A percentile compares a stretch with the other conserved stretches of the same genome.
Evolutionary conservation across 2,329 filamentous ascomycete species (phyloP).

Genomic region (Xylariaceae sp.): DNA sequence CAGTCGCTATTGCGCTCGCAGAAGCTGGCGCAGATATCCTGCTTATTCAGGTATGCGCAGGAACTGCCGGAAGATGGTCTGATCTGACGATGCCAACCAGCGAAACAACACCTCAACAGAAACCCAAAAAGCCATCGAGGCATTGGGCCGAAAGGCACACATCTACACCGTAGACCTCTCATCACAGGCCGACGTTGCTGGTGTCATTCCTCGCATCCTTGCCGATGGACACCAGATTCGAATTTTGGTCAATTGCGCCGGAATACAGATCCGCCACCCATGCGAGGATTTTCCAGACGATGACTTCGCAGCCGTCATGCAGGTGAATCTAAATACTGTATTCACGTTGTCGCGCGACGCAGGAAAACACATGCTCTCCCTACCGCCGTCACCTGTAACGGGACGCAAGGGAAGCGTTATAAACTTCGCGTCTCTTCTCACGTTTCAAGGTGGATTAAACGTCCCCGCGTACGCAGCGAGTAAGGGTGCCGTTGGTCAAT

Average conservation of each 20-base stretch:
- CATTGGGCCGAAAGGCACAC: constrained; percentile 60
- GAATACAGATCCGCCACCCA: constrained; percentile 77
- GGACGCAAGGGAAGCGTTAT: constrained; percentile 68
- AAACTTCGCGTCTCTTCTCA: constrained; percentile 78
- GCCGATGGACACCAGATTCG: constrained; percentile 62
- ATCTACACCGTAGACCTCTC: constrained; percentile 70
- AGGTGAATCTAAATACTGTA: constrained; percentile 81
- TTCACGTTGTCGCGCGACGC: constrained; percentile 76
- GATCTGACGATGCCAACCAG: constrained; percentile 23
- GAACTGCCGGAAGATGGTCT: too few relatives aligned
- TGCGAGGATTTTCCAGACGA: constrained; percentile 69
- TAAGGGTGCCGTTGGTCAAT: constrained; percentile 80
- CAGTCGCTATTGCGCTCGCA: constrained; percentile 54
- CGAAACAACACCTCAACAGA: constrained; percentile 38
- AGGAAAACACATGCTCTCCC: constrained; percentile 71
- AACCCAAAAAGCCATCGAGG: constrained; percentile 60
- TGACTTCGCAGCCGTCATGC: constrained; percentile 77
- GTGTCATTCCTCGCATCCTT: constrained; percentile 58
- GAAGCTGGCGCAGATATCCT: constrained; percentile 57
- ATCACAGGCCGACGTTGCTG: constrained; percentile 54
- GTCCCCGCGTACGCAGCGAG: constrained; percentile 84
- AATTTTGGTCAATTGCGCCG: constrained; percentile 82
- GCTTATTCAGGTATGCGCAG: constrained; percentile 47
- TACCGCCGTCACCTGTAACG: constrained; percentile 42
- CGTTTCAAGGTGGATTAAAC: constrained; percentile 82